Conservation (phyloP, 2,329 filamentous ascomycete species). For the Cladophialophora exuberans region DNA sequence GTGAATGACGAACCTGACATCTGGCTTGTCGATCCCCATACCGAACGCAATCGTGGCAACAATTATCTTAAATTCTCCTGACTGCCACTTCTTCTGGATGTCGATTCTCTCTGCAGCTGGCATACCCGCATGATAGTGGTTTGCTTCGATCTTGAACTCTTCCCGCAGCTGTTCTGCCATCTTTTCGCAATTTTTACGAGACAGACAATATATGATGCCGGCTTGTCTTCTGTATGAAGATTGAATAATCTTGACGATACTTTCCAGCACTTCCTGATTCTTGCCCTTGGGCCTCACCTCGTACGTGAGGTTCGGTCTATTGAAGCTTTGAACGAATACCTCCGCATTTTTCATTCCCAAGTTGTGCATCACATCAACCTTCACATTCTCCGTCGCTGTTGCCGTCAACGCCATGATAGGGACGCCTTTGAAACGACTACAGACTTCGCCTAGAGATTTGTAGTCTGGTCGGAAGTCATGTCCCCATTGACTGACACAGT, state of each 20-base stretch:
- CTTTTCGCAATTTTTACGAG: slow-evolving; percentile 78
- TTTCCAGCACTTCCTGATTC: slow-evolving; percentile 56
- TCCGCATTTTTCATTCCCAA: slow-evolving; percentile 79
- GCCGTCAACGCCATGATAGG: slow-evolving; percentile 95
- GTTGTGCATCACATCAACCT: slow-evolving; percentile 87
- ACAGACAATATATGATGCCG: slow-evolving; percentile 92
- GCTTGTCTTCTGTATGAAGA: slow-evolving; percentile 70
- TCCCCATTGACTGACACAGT: slow-evolving; percentile 98
- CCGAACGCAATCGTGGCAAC: slow-evolving; percentile 98
- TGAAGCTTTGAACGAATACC: slow-evolving; percentile 90
- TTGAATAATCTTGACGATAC: slow-evolving; percentile 65
- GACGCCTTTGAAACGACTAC: slow-evolving; percentile 72
- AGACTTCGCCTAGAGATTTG: slow-evolving; percentile 77
- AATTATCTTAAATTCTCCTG: slow-evolving; percentile 78
- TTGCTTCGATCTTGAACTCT: slow-evolving; percentile 68
- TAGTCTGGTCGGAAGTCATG: slow-evolving; percentile 98
- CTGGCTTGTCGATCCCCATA: slow-evolving; percentile 99
- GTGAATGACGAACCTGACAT: slow-evolving; percentile 96
- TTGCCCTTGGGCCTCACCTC: slow-evolving; percentile 76
- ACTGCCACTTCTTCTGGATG: slow-evolving; percentile 83
- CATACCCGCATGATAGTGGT: slow-evolving; percentile 86
- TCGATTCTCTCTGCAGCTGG: slow-evolving; percentile 66
- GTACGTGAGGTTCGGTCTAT: slow-evolving; percentile 91
- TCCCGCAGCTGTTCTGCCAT: slow-evolving; percentile 70
- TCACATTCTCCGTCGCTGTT: slow-evolving; percentile 91